phyloP scores from a whole-genome alignment of 495 filamentous ascomycete genomes.

The Hyaloscypha hepaticicola region DNA sequence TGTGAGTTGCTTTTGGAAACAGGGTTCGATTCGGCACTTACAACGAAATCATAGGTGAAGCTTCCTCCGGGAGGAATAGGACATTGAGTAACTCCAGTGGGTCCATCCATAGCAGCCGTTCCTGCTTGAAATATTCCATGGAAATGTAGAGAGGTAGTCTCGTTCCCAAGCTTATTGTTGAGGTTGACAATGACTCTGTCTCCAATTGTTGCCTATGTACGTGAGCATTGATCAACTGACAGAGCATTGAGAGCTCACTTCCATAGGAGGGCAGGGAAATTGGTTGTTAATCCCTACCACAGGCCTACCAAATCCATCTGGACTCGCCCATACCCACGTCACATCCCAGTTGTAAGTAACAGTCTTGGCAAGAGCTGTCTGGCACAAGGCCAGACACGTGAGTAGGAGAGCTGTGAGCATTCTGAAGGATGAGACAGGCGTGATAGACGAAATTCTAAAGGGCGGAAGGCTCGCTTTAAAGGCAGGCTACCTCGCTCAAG shows the following conservation, averaged over 20 bases:
- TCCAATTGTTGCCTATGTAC: slow-evolving; percentile 51
- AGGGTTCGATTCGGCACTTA: slow-evolving; percentile 34
- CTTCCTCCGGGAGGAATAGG: slow-evolving; percentile 45
- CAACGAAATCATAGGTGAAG: slow-evolving; percentile 49
- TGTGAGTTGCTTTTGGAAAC: background rate
- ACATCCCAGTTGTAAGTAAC: slow-evolving; percentile 67
- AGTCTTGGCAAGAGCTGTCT: slow-evolving; percentile 45
- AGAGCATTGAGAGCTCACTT: slow-evolving; percentile 40
- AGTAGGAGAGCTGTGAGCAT: background rate
- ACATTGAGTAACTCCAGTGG: slow-evolving; percentile 68
- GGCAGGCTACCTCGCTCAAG: background rate
- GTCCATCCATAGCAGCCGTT: slow-evolving; percentile 73
- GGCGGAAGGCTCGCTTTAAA: background rate
- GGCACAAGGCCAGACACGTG: background rate
- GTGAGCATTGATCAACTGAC: background rate
- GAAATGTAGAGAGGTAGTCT: slow-evolving; percentile 74
- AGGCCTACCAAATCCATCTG: slow-evolving; percentile 67
- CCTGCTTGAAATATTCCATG: slow-evolving; percentile 76
- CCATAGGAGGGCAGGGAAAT: slow-evolving; percentile 70
- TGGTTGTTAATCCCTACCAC: slow-evolving; percentile 75
- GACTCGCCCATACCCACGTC: slow-evolving; percentile 67
- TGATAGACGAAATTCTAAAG: background rate
- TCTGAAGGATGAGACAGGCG: background rate
- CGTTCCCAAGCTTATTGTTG: slow-evolving; percentile 69
- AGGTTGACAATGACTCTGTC: slow-evolving; percentile 70